Conservation (phyloP, 2,329 filamentous ascomycete genomes). For the Westerdykella aurantiaca region DNA sequence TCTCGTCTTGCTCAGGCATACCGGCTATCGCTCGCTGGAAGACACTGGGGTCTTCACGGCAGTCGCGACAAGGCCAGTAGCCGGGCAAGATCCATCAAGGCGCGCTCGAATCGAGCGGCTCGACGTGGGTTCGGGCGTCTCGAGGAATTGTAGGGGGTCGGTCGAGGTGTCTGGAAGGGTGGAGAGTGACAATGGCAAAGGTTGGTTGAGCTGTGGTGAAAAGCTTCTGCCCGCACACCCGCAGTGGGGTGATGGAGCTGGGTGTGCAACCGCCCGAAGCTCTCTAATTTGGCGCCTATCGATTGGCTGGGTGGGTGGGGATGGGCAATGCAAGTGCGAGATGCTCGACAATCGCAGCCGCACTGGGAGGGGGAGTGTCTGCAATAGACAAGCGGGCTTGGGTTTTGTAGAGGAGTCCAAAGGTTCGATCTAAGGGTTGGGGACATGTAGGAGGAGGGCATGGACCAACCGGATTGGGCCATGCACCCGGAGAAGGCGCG, state of each 20-base stretch:
- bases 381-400: too few relatives aligned
- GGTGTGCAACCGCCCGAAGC: slow-evolving; percentile 17
- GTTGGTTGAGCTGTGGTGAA: slow-evolving; percentile 23
- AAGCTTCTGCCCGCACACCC: slow-evolving; percentile 4
- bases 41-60: slow-evolving; percentile 54
- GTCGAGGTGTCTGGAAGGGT: slow-evolving; percentile 7
- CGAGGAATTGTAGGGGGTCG: slow-evolving; percentile 6
- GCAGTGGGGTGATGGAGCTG: slow-evolving; percentile 25
- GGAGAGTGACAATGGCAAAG: slow-evolving; percentile 24
- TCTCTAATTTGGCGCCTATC: slow-evolving; percentile 11
- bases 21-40: slow-evolving; percentile 46
- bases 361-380: too few relatives aligned
- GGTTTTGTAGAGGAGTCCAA: too few relatives aligned
- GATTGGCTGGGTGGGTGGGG: background rate
- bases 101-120: slow-evolving; percentile 20
- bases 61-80: slow-evolving; percentile 53
- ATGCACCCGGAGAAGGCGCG: too few relatives aligned
- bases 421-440: too few relatives aligned
- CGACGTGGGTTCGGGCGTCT: slow-evolving; percentile 6
- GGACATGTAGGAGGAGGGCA: too few relatives aligned
- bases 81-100: slow-evolving; percentile 52
- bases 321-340: background rate
- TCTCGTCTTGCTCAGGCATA: slow-evolving; percentile 36
- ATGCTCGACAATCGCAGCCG: too few relatives aligned
- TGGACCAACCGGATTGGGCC: too few relatives aligned